Percentiles rank a stretch among this genome's conserved stretches.
These are phyloP conservation scores for Salix exigua DNA, from an alignment of 345 rosid species.

Conservation along the genomic window DNA sequence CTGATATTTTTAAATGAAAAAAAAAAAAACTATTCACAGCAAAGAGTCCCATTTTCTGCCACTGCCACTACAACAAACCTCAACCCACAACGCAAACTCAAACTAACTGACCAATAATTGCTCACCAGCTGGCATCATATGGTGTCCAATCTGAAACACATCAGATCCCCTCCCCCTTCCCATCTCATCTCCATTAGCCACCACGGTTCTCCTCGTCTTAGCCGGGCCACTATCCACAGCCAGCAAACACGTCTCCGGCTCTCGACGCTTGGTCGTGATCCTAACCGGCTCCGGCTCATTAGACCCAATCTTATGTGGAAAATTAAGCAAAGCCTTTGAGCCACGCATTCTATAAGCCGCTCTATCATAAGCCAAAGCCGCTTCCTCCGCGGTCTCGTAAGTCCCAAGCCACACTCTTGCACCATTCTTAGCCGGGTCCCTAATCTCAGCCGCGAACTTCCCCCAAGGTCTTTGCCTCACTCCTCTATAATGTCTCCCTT, in stretches of 20 bases:
- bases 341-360: conserved; percentile 39
- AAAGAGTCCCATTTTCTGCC: too few species aligned
- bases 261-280: conserved; percentile 12
- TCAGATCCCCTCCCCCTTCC: neutral
- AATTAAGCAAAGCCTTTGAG: conserved; percentile 29
- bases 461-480: conserved; percentile 40
- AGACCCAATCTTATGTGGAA: conserved; percentile 25
- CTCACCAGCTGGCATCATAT: conserved; percentile 26
- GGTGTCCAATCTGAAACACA: conserved; percentile 1
- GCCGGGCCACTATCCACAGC: conserved; percentile 7
- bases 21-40: neutral
- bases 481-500: conserved; percentile 40
- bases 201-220: conserved; percentile 27
- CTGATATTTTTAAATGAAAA: neutral
- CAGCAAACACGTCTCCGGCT: neutral
- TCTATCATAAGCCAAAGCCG: conserved; percentile 32
- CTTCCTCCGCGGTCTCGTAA: conserved; percentile 37
- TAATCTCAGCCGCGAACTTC: conserved; percentile 35
- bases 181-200: conserved; percentile 9
- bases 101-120: conserved; percentile 26
- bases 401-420: conserved; percentile 40
- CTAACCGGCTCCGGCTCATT: conserved; percentile 20
- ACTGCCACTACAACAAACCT: neutral
- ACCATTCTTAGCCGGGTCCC: conserved; percentile 35
- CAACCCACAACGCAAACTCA: neutral